A percentile compares a stretch with the other conserved stretches of the same genome.
Conservation (phyloP, 228 moss, liverwort and hornwort genomes). For the Sphagnum magellanicum region DNA sequence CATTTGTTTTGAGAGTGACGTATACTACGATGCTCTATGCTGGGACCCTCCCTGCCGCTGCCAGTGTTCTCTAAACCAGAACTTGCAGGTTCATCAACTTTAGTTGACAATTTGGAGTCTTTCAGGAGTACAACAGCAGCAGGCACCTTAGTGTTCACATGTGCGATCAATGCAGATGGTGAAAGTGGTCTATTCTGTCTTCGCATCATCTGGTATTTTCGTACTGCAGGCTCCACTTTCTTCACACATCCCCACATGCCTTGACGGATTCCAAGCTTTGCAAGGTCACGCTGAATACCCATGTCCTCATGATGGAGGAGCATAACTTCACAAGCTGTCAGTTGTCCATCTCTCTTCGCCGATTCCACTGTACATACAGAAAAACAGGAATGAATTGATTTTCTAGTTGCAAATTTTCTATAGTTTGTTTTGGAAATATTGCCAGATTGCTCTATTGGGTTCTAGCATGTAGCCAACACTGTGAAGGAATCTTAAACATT, state of each 20-base stretch:
- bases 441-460: no score
- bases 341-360: constrained; percentile 43
- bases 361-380: constrained; percentile 58
- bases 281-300: constrained; percentile 88
- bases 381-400: no score
- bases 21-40: no score
- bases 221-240: constrained; percentile 75
- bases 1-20: no score
- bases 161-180: constrained; percentile 43
- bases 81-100: no score
- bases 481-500: no score
- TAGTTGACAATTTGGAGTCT: no score
- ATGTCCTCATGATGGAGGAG: constrained; percentile 89
- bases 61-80: no score
- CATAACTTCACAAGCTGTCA: constrained; percentile 57
- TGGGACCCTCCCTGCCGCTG: no score
- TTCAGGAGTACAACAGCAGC: background rate
- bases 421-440: no score
- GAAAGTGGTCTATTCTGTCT: constrained; percentile 36
- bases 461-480: no score
- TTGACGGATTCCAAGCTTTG: constrained; percentile 79
- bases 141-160: constrained; percentile 40
- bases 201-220: constrained; percentile 39
- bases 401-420: no score
- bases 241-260: constrained; percentile 99